These are phyloP conservation scores for Parathielavia hyrcaniae DNA, from an alignment of 495 filamentous ascomycete species.

Conservation along the genomic window DNA sequence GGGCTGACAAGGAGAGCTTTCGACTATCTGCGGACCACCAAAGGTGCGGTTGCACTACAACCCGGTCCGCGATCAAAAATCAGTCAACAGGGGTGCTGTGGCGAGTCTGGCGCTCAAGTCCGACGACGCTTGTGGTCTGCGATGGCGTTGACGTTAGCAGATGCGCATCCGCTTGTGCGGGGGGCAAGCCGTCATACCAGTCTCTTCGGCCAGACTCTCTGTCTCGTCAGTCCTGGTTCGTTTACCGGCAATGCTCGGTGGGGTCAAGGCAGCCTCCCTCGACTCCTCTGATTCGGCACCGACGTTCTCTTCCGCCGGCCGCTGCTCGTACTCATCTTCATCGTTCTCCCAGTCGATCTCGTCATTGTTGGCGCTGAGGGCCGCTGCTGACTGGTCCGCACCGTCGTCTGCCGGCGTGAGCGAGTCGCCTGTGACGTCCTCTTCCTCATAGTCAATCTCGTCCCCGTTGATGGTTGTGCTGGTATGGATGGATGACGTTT, in stretches of 20 bases:
- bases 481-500: slow-evolving; percentile 26
- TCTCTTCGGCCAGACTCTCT: slow-evolving; percentile 32
- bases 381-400: slow-evolving; percentile 10
- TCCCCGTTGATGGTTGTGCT: slow-evolving; percentile 44
- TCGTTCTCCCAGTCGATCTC: slow-evolving; percentile 46
- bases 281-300: slow-evolving; percentile 28
- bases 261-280: slow-evolving; percentile 5
- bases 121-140: slow-evolving; percentile 49
- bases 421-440: slow-evolving; percentile 24
- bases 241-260: slow-evolving; percentile 24
- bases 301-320: slow-evolving; percentile 18
- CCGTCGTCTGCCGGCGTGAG: slow-evolving; percentile 11
- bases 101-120: slow-evolving; percentile 31
- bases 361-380: slow-evolving; percentile 21
- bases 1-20: slow-evolving; percentile 10
- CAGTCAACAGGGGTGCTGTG: slow-evolving; percentile 2
- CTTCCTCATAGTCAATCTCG: slow-evolving; percentile 46
- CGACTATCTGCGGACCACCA: slow-evolving; percentile 16
- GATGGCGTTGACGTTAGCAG: slow-evolving; percentile 22
- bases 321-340: slow-evolving; percentile 31
- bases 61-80: neutral
- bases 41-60: slow-evolving; percentile 28
- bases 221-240: slow-evolving; percentile 30
- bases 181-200: slow-evolving; percentile 33
- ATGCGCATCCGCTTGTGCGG: neutral